Conservation (phyloP, 495 filamentous ascomycete species). For the Lasiosphaeris hirsuta region DNA sequence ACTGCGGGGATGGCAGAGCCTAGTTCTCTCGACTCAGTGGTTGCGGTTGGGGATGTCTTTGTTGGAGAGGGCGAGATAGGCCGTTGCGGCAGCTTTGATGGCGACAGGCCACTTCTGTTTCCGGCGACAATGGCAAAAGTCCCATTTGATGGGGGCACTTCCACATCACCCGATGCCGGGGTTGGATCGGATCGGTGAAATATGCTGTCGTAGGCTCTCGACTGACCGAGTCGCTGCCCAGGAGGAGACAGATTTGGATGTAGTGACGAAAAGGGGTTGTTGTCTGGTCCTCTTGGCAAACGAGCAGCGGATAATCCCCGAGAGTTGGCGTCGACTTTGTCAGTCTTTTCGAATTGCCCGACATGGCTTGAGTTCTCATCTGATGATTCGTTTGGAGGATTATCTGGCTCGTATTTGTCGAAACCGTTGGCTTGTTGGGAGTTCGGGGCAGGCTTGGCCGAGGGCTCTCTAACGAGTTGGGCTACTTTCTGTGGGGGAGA, state of each 20-base stretch:
- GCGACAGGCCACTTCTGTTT: constrained; percentile 29
- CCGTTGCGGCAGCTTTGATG: constrained; percentile 29
- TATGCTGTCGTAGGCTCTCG: constrained; percentile 40
- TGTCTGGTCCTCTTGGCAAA: constrained; percentile 11
- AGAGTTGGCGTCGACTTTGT: not conserved
- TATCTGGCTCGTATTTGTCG: not conserved
- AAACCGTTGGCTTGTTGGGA: not conserved
- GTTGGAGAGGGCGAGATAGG: constrained; percentile 30
- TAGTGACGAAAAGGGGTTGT: constrained; percentile 42
- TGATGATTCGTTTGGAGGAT: not conserved
- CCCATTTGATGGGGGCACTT: constrained; percentile 12
- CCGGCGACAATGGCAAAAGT: constrained; percentile 18
- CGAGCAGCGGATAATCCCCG: too few species aligned
- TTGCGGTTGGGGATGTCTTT: constrained; percentile 24
- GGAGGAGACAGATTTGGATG: constrained; percentile 43
- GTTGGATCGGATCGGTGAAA: constrained; percentile 25
- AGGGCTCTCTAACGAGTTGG: constrained; percentile 3
- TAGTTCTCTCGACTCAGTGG: constrained; percentile 13
- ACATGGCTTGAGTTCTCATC: too few species aligned
- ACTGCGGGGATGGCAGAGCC: constrained; percentile 9
- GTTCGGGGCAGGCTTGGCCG: too few species aligned
- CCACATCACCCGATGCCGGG: not conserved
- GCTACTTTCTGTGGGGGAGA: constrained; percentile 6
- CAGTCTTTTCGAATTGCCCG: too few species aligned
- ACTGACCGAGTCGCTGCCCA: constrained; percentile 35